These are phyloP conservation scores for Curvularia eragrostidis DNA, from an alignment of 2,329 filamentous ascomycete genomes.

Conservation along the genomic window DNA sequence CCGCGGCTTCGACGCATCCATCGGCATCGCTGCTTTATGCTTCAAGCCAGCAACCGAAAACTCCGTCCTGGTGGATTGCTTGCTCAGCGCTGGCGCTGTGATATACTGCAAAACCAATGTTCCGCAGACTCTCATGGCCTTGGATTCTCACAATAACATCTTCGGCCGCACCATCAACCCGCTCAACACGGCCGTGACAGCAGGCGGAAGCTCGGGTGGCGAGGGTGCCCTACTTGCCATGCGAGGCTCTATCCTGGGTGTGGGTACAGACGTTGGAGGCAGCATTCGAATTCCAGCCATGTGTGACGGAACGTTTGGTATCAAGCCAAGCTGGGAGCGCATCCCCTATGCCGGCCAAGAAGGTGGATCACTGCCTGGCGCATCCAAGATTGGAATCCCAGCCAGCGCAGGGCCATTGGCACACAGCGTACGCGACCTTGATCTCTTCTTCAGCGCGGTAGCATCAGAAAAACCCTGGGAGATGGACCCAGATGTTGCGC, in stretches of 20 bases:
- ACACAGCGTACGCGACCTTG: slow-evolving; percentile 59
- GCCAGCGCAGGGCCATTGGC: slow-evolving; percentile 57
- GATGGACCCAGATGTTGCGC: slow-evolving; percentile 54
- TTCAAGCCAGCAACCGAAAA: slow-evolving; percentile 52
- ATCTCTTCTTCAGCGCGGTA: slow-evolving; percentile 62
- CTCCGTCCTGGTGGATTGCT: slow-evolving; percentile 52
- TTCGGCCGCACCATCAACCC: slow-evolving; percentile 58
- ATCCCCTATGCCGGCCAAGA: slow-evolving; percentile 62
- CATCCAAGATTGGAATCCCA: slow-evolving; percentile 54
- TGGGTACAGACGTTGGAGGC: slow-evolving; percentile 64
- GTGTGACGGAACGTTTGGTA: slow-evolving; percentile 58
- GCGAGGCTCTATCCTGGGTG: slow-evolving; percentile 57
- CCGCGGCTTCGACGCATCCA: slow-evolving; percentile 52
- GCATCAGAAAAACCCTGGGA: slow-evolving; percentile 61
- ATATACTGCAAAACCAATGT: slow-evolving; percentile 63
- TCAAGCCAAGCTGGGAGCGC: slow-evolving; percentile 55
- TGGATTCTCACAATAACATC: slow-evolving; percentile 61
- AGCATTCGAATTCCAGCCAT: slow-evolving; percentile 60
- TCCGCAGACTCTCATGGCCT: slow-evolving; percentile 61
- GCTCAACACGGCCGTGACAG: slow-evolving; percentile 56
- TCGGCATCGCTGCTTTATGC: slow-evolving; percentile 53
- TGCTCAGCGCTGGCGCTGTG: slow-evolving; percentile 57
- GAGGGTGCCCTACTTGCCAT: slow-evolving; percentile 60
- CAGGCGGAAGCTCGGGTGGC: slow-evolving; percentile 61
- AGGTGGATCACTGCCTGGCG: slow-evolving; percentile 55